Evolutionary conservation across 495 filamentous ascomycete species (phyloP).

Genomic region (Articulospora tetracladia): DNA sequence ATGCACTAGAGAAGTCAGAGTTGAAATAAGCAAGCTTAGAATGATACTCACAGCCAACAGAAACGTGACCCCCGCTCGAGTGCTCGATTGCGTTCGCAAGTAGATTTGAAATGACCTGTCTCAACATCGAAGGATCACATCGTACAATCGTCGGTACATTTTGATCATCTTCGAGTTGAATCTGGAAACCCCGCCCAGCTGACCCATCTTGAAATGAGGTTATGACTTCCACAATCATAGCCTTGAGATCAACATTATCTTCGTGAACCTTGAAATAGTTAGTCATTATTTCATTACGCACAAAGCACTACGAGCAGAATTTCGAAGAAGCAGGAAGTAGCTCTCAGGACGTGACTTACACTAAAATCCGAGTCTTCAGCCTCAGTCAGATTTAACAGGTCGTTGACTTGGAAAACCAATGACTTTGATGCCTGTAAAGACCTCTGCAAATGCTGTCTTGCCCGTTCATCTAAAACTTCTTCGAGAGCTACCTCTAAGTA

Average conservation of each 20-base stretch:
- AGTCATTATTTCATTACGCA: not conserved
- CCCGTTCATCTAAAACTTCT: slow-evolving; percentile 39
- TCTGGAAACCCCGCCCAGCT: slow-evolving; percentile 64
- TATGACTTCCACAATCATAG: slow-evolving; percentile 69
- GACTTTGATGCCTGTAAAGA: slow-evolving; percentile 92
- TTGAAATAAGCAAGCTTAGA: not conserved
- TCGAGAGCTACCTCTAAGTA: slow-evolving; percentile 17
- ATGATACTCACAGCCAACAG: slow-evolving; percentile 33
- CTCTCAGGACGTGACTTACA: not conserved
- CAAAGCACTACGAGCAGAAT: no score
- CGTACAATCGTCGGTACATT: slow-evolving; percentile 66
- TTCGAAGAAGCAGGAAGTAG: no score
- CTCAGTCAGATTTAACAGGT: slow-evolving; percentile 86
- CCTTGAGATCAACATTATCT: slow-evolving; percentile 68
- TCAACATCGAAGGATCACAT: slow-evolving; percentile 71
- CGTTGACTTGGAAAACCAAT: slow-evolving; percentile 90
- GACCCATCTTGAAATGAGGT: slow-evolving; percentile 71
- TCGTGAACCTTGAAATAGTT: slow-evolving; percentile 60
- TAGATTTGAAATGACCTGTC: slow-evolving; percentile 80
- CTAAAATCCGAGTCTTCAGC: slow-evolving; percentile 69
- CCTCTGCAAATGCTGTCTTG: slow-evolving; percentile 75
- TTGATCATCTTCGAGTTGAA: slow-evolving; percentile 58
- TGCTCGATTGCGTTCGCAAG: slow-evolving; percentile 82
- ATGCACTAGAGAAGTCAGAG: slow-evolving; percentile 43
- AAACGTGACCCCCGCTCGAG: slow-evolving; percentile 62